Evolutionary conservation across 805 yeast species (phyloP), one percentile per base, ranked within the genome.

Genomic region (Priceomyces haplophilus): DNA sequence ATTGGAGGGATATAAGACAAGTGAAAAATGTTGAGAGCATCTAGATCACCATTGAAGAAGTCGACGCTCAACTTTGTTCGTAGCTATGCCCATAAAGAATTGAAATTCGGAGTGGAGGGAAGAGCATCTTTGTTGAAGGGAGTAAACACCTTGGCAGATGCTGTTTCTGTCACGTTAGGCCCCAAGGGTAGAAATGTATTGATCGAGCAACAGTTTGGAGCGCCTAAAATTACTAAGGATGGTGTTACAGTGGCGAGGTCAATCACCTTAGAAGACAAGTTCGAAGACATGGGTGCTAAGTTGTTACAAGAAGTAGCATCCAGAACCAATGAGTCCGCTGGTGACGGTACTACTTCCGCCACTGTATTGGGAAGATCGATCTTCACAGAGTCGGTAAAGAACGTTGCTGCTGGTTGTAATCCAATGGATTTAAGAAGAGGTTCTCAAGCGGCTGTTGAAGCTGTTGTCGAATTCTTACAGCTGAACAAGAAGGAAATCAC

Each of bases 391-490:
- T 80, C 95, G 23, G 95, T 91, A 48, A 89, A 88, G 78, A 88
- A 88, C 61, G 99, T 93, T 35, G 97, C 98, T 48, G 97, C 98
- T 44, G 99, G 99, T 48, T 90, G 97, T 72, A 93, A 91, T 76
- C 98, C 99, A 57, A 90, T 89, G 93, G 98, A 91, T 60, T 78
- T 91, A 62, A 87, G 98, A 79, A 83, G 93, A 64, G 99, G 99
- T 58, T 82, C 96, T 37, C 97, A 90, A 75, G 85, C 96, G 47
- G 99, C 97, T 33, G 98, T 90, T 40, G 91, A 88, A 64, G 89
- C 90, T 34, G 96, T 90, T 39, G 90, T 91, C 51, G 79, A 83
- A 48, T 91, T 78, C 69, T 78, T 91, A 59, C 88, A 86, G 59
- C 64, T 78, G 52, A 82, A 91, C 79, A 90, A 88, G 77, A 88